Base-by-base conservation (phyloP, 257 asterid genomes). In the Penstemon barbatus region DNA sequence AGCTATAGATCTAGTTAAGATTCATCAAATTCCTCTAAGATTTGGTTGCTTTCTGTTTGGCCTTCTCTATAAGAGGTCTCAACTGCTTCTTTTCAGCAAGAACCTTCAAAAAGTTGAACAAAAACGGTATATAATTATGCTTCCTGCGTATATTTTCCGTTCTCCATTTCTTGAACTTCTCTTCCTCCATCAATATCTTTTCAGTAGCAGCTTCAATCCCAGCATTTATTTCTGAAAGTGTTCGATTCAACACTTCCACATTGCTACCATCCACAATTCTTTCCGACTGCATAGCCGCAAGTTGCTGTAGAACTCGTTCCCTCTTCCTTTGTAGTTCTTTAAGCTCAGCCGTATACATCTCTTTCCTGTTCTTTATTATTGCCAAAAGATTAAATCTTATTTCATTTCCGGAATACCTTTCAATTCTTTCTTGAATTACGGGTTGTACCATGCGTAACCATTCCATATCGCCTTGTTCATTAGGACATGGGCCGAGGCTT, bases 31-130 rank as follows among this genome's bases (percentile, higher is more conserved):
- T 69, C 75, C 72, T 70, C 79, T 84, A 77, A 71, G 91, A 84
- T 71, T 78, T 83, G 66, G 82, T 71, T 0, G 89, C 78, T 79
- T 89, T 91, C 84, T 91, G 97, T 73, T 87, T 91, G 68, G 99
- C 99, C 87, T 91, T 94, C 53, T 91, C 97, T 53, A 94, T 89
- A 66, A 94, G 95, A 74, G 99, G 97, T 79, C 99, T 89, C 86
- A 94, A 78, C 88, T 91, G 98, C 89, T 94, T 89, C 93, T 94
- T 94, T 70, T 94, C 99, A n/a, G 99, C 99, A 68, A 94, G 98
- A 62, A 91, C 79, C 95, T 94, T 94, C 82, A 94, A 71, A 68
- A 94, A 94, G 92, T 94, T 94, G 85, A 91, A 91, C 81, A 94
- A 73, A 76, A 94, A 94, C 0, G 98, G 98, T 13, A 94, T 94